Percentiles rank a stretch among this genome's conserved stretches.
phyloP scores from a whole-genome alignment of 2,329 filamentous ascomycete genomes.

The Leptographium lundbergii region DNA sequence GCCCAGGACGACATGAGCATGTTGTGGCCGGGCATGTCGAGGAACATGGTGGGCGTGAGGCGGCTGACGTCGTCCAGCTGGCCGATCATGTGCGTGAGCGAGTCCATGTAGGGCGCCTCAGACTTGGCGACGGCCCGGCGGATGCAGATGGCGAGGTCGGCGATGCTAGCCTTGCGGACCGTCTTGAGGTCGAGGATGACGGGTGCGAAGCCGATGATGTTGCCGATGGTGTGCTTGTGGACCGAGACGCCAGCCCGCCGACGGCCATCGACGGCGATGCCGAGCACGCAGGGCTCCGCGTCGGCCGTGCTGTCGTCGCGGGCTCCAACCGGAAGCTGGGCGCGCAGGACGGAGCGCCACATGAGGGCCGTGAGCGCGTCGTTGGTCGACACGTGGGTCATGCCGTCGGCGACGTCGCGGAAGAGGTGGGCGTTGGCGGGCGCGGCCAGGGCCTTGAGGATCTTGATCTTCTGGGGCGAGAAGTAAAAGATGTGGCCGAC shows the following conservation, averaged over 20 bases:
- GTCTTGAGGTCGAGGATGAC: background rate
- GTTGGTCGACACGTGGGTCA: background rate
- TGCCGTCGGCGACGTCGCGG: background rate
- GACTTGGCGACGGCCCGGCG: background rate
- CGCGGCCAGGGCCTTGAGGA: background rate
- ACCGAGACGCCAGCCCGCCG: background rate
- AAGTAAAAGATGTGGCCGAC: slow-evolving; percentile 2
- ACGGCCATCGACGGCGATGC: background rate
- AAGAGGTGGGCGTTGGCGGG: background rate
- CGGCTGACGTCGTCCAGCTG: background rate
- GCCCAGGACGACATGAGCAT: slow-evolving; percentile 1
- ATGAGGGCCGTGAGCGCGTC: background rate
- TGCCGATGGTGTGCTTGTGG: slow-evolving; percentile 1
- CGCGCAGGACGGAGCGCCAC: background rate
- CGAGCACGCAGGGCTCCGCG: background rate
- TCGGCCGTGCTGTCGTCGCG: background rate
- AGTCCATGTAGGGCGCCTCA: background rate
- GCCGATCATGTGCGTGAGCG: background rate
- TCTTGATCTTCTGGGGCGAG: background rate
- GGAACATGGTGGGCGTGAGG: background rate
- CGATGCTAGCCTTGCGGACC: background rate
- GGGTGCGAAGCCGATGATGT: slow-evolving; percentile 1
- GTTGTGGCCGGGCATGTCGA: slow-evolving; percentile 1
- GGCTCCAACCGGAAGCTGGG: background rate
- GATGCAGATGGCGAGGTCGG: background rate